Evolutionary conservation across 1,284 basidiomycete genomes (phyloP), one percentile per base, ranked within the genome.

Genomic region (Papiliotrema terrestris): DNA sequence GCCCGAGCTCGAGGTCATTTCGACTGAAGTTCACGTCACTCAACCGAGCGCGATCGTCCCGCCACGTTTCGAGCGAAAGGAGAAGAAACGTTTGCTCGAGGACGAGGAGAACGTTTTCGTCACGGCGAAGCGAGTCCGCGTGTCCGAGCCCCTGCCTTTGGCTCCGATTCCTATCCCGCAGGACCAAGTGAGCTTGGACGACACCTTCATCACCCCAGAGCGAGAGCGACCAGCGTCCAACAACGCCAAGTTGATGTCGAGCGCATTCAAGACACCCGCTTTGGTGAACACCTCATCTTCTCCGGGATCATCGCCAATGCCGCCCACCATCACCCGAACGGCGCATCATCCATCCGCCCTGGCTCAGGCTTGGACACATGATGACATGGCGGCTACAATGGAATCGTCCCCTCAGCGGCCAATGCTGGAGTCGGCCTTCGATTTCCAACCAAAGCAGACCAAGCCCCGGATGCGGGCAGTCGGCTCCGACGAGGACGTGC

Each of bases 301-400:
- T 1, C 75, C 75, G 1, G 71, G 72, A 1, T 76, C 75, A 1
- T 76, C 75, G 3, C 75, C 75, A 4, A 73, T 74, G 68, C 75
- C 75, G 1, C 63, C 67, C 1, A 76, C 74, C 0, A 63, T 72
- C 29, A 65, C 63, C 2, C 67, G 74, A 9, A 62, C 65, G 3
- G 62, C 72, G 11, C 70, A 72, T 52, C 67, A 71, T 43, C 71
- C 73, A 1, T 69, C 67, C 8, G 62, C 63, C 0, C 56, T 73
- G 2, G 70, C 71, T 46, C 71, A 72, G 52, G 68, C 66, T 0
- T 73, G 73, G 73, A 73, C 72, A 9, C 66, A 69, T 43, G 73
- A 70, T 37, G 71, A 75, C 49, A 65, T 68, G 65, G 47, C 56
- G 2, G 52, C 55, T n/a, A 49, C 54, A 8, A 51, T 51, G 8